Base-by-base conservation (phyloP, 805 yeast genomes). In the Barnettozyma sp. region DNA sequence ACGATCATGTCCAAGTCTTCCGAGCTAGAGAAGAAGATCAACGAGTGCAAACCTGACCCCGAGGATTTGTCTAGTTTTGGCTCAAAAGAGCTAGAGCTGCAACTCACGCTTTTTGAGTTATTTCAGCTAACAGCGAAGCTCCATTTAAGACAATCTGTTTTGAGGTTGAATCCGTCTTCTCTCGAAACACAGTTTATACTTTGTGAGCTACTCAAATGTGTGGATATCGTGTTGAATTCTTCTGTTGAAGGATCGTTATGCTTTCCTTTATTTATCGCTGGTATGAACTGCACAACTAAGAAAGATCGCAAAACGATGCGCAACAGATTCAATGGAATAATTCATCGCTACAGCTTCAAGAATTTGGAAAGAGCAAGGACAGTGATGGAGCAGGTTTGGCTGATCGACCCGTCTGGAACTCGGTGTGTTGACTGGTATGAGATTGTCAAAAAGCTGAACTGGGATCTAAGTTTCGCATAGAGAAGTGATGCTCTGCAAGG, bases 181-280 rank as follows among this genome's bases (percentile, higher is more conserved):
- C 53, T 81, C 34, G 85, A 78, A 41, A 70, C 80, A 30, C 86
- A 78, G 43, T 65, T 70, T 22, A 58, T 82, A 28, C 63, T 71
- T 22, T 65, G 65, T 34, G 77, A 76, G 42, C 60, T 82, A 36
- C 49, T 70, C 18, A 65, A 71, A 35, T 68, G 80, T 39, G 56
- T 83, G 17, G 84, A 79, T 45, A 65, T 73, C 3, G 66, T 82
- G 5, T 50, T 83, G 24, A 84, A 74, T 3, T 66, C 90, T 0
- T 69, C 73, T 2, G 78, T 82, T 28, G 87, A 82, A 49, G 78
- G 84, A 4, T 74, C 81, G 2, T 55, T 82, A 12, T 78, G 82
- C 26, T 83, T 84, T 56, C 94, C 94, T 0, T 56, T 82, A 43
- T 84, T 84, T 52, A 73, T 84, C 15, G 81, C 86, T 2, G 94